Evolutionary conservation across 257 asterid genomes (phyloP).

Genomic region (Echites panduratus): DNA sequence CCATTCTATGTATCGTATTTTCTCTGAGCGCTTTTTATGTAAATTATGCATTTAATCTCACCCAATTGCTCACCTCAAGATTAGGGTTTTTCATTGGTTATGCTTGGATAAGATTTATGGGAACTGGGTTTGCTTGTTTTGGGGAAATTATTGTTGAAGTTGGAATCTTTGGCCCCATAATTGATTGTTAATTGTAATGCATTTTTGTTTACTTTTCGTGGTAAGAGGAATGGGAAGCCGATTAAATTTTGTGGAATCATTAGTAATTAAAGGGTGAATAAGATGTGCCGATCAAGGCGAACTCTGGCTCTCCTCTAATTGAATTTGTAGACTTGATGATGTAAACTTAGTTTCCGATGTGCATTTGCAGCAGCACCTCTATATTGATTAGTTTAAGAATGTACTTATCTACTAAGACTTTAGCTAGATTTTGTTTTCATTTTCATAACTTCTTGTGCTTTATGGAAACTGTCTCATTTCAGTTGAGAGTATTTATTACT

Average conservation of each 20-base stretch:
- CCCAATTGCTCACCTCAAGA: not conserved
- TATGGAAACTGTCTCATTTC: not conserved
- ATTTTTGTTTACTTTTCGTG: not conserved
- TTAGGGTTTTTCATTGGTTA: not conserved
- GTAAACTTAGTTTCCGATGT: not conserved
- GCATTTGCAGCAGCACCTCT: not conserved
- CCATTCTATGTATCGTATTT: not conserved
- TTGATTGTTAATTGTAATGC: not conserved
- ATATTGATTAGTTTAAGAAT: not conserved
- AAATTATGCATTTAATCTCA: not conserved
- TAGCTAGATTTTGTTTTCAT: not conserved
- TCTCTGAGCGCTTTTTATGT: not conserved
- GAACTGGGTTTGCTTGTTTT: conserved; percentile 1
- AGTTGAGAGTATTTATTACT: not conserved
- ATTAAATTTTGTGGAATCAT: not conserved
- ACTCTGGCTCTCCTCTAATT: not conserved
- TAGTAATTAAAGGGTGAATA: not conserved
- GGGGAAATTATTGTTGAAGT: not conserved
- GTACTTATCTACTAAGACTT: not conserved
- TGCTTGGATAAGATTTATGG: not conserved
- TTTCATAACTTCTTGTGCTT: not conserved
- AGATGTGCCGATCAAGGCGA: not conserved
- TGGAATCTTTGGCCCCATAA: conserved; percentile 6
- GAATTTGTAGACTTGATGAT: not conserved
- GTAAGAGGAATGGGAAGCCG: not conserved